These are phyloP conservation scores for Pseudognaphalium luteoalbum DNA, from an alignment of 129 eudicot species.

Conservation along the genomic window DNA sequence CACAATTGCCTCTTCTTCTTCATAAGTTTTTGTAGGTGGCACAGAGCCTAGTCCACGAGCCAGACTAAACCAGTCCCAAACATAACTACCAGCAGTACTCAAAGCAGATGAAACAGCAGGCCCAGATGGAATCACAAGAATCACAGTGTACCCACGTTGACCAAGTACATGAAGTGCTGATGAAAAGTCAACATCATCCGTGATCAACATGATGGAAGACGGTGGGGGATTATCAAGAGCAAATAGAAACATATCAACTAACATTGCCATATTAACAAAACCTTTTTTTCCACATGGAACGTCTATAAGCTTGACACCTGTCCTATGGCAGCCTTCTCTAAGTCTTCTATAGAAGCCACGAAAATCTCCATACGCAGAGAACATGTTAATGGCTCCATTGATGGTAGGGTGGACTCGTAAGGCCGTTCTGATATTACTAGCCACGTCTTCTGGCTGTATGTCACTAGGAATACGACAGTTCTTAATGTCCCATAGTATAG, in stretches of 20 bases:
- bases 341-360: slow-evolving; percentile 75
- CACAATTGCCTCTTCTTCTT: slow-evolving; percentile 74
- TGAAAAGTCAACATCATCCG: slow-evolving; percentile 94
- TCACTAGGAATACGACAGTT: slow-evolving; percentile 90
- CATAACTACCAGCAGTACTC: slow-evolving; percentile 79
- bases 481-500: slow-evolving; percentile 94
- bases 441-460: slow-evolving; percentile 84
- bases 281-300: slow-evolving; percentile 98
- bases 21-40: slow-evolving; percentile 28
- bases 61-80: slow-evolving; percentile 94
- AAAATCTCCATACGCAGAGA: slow-evolving; percentile 92
- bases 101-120: slow-evolving; percentile 79
- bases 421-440: slow-evolving; percentile 84
- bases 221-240: slow-evolving; percentile 96
- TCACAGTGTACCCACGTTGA: slow-evolving; percentile 87
- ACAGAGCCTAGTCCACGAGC: slow-evolving; percentile 24
- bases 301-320: slow-evolving; percentile 85
- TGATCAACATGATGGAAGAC: slow-evolving; percentile 80
- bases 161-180: slow-evolving; percentile 93
- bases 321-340: slow-evolving; percentile 94
- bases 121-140: slow-evolving; percentile 83
- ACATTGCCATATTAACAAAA: slow-evolving; percentile 94
- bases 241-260: slow-evolving; percentile 92
- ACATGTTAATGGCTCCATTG: slow-evolving; percentile 71
- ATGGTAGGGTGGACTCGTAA: slow-evolving; percentile 76